phyloP scores from a whole-genome alignment of 148 eudicot genomes.

The Vaccinium macrocarpon region DNA sequence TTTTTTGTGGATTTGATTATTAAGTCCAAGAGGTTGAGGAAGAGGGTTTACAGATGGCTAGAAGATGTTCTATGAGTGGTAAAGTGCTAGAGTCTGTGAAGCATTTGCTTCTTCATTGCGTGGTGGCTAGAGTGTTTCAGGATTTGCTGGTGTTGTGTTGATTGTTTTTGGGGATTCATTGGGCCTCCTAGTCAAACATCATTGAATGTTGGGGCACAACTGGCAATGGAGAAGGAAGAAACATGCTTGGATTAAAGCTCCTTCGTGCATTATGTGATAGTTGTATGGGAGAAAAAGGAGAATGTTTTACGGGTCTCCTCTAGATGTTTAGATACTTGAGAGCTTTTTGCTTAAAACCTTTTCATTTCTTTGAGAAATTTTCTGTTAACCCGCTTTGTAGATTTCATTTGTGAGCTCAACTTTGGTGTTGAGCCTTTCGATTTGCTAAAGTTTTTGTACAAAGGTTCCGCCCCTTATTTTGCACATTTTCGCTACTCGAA shows the following conservation, averaged over 20 bases:
- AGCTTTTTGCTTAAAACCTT: not conserved
- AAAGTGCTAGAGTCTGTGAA: not conserved
- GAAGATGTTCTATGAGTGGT: not conserved
- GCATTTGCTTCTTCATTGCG: not conserved
- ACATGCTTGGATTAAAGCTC: not conserved
- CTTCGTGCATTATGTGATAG: not conserved
- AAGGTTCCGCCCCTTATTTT: not conserved
- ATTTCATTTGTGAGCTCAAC: not conserved
- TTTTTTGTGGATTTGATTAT: not conserved
- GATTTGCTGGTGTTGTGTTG: not conserved
- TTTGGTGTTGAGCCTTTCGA: slow-evolving; percentile 1
- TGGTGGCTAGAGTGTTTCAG: not conserved
- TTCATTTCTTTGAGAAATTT: not conserved
- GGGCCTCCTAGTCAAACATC: not conserved
- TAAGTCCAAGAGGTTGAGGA: not conserved
- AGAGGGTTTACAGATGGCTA: not conserved
- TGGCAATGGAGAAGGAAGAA: not conserved
- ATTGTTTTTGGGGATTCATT: not conserved
- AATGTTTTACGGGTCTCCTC: not conserved
- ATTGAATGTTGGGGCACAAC: not conserved
- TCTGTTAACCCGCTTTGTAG: not conserved
- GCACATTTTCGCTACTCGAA: not conserved
- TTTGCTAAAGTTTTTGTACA: not conserved
- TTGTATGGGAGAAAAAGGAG: not conserved
- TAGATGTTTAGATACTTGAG: not conserved